A percentile compares a stretch with the other conserved stretches of the same genome.
Evolutionary conservation across 2,329 filamentous ascomycete genomes (phyloP).

Genomic region (Pseudogymnoascus pannorum): DNA sequence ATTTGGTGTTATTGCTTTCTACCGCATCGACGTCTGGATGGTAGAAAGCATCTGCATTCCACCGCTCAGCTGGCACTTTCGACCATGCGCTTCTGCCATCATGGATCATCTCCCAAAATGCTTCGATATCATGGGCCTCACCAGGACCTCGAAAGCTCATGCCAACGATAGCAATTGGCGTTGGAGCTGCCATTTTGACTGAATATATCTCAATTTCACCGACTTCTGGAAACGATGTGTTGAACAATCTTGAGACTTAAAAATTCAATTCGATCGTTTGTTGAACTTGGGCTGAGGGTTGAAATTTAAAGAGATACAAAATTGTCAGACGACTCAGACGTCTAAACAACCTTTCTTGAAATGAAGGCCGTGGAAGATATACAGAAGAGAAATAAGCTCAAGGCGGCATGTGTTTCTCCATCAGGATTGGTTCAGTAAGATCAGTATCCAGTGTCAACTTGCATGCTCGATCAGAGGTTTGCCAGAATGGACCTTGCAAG

Average conservation of each 20-base stretch:
- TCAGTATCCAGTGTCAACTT: background rate
- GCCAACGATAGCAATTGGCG: conserved; percentile 45
- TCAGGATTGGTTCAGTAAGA: background rate
- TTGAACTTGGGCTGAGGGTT: background rate
- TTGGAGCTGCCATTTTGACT: background rate
- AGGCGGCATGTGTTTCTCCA: background rate
- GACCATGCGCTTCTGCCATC: conserved; percentile 42
- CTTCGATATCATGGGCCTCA: conserved; percentile 36
- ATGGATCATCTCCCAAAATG: conserved; percentile 42
- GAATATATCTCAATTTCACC: background rate
- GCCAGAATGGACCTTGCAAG: background rate
- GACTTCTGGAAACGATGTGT: background rate
- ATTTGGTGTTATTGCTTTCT: background rate
- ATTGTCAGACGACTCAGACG: background rate
- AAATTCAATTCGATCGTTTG: background rate
- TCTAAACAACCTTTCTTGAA: background rate
- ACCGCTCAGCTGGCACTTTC: conserved; percentile 40
- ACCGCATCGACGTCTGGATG: conserved; percentile 35
- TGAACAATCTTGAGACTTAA: background rate
- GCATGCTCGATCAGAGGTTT: background rate
- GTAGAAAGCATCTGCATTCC: conserved; percentile 45
- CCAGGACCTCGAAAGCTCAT: conserved; percentile 46
- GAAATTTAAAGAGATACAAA: background rate
- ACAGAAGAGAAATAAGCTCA: background rate
- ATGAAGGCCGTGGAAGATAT: background rate